A percentile compares a stretch with the other conserved stretches of the same genome.
These are phyloP conservation scores for Alternaria sp. DNA, from an alignment of 2,329 filamentous ascomycete genomes.

Conservation along the genomic window DNA sequence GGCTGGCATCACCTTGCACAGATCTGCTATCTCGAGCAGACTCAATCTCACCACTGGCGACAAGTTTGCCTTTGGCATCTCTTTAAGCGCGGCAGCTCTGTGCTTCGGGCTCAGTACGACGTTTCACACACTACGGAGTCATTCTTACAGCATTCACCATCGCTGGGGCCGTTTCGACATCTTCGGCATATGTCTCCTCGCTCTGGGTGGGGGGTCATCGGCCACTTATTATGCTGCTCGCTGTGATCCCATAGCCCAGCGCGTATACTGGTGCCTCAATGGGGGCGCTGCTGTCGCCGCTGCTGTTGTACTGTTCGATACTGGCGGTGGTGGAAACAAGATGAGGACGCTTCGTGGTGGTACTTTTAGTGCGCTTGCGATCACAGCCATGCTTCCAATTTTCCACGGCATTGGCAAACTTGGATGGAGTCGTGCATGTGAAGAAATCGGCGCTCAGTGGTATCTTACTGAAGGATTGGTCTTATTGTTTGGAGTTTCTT, in stretches of 20 bases:
- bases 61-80: neutral
- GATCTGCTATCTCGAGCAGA: neutral
- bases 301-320: neutral
- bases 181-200: conserved; percentile 34
- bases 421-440: conserved; percentile 30
- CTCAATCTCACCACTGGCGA: neutral
- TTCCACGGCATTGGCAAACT: conserved; percentile 31
- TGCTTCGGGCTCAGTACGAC: neutral
- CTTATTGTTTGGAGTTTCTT: conserved; percentile 17
- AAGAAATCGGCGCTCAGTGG: conserved; percentile 28
- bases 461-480: conserved; percentile 18
- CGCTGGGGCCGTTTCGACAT: conserved; percentile 42
- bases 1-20: neutral
- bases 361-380: neutral
- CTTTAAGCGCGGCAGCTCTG: neutral
- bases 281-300: neutral
- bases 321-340: neutral
- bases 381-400: conserved; percentile 24
- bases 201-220: neutral
- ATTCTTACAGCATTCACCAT: conserved; percentile 41
- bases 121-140: conserved; percentile 42
- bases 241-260: neutral
- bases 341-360: neutral
- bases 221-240: neutral
- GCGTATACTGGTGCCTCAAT: neutral